A percentile compares a stretch with the other conserved stretches of the same genome.
Conservation (phyloP, 768 basidiomycete species). For the Hericium erinaceus region DNA sequence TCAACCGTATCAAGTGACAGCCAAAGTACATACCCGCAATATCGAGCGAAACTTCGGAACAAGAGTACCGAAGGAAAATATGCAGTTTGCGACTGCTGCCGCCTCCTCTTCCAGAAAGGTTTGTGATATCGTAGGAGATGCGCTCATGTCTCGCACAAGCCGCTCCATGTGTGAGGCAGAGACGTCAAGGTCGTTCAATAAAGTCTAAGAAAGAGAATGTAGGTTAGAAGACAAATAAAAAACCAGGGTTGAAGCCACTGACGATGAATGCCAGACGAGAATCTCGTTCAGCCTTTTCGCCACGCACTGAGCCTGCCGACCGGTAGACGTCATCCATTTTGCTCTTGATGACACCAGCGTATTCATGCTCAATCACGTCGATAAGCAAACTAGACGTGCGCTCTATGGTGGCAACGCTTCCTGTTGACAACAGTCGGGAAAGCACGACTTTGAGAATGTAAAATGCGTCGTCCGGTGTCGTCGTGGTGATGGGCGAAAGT, state of each 20-base stretch:
- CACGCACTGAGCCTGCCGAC: slow-evolving; percentile 36
- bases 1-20: slow-evolving; percentile 6
- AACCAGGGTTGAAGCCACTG: slow-evolving; percentile 22
- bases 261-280: slow-evolving; percentile 77
- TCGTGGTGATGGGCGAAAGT: slow-evolving; percentile 55
- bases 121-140: slow-evolving; percentile 48
- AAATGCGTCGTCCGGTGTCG: slow-evolving; percentile 89
- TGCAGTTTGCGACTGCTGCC: slow-evolving; percentile 33
- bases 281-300: slow-evolving; percentile 77
- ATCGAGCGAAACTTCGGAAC: slow-evolving; percentile 60
- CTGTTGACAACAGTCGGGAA: slow-evolving; percentile 68
- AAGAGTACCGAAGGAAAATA: slow-evolving; percentile 44
- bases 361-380: slow-evolving; percentile 77
- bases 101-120: slow-evolving; percentile 59
- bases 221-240: not conserved
- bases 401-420: slow-evolving; percentile 50
- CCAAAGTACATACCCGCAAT: slow-evolving; percentile 46
- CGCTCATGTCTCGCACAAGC: slow-evolving; percentile 55
- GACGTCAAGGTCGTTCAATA: slow-evolving; percentile 90
- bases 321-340: slow-evolving; percentile 88
- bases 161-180: slow-evolving; percentile 86
- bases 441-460: slow-evolving; percentile 88
- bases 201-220: slow-evolving; percentile 42
- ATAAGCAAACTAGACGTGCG: slow-evolving; percentile 53
- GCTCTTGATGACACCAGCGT: slow-evolving; percentile 67